Evolutionary conservation across 345 rosid genomes (phyloP).

Genomic region (Populus pruinosa): DNA sequence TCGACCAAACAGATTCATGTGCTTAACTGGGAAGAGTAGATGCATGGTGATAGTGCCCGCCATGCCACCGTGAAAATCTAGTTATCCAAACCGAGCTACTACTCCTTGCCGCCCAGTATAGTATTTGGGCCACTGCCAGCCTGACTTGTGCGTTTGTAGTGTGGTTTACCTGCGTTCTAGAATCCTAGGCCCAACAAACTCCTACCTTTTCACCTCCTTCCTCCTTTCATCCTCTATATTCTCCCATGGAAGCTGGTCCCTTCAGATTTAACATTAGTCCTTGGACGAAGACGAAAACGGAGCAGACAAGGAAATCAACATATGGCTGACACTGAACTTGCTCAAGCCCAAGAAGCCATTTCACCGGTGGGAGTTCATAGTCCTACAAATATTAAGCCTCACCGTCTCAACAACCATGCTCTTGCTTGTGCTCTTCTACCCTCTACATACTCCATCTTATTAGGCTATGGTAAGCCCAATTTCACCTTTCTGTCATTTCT

Average conservation of each 20-base stretch:
- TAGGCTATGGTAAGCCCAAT: slow-evolving; percentile 23
- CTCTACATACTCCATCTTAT: slow-evolving; percentile 21
- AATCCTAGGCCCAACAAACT: not conserved
- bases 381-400: not conserved
- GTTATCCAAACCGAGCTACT: too few relatives aligned
- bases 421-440: slow-evolving; percentile 24
- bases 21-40: too few relatives aligned
- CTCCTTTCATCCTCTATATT: not conserved
- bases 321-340: not conserved
- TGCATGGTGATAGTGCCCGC: too few relatives aligned
- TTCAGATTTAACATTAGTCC: not conserved
- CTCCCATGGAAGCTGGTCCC: not conserved
- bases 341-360: not conserved
- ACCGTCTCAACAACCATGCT: slow-evolving; percentile 10
- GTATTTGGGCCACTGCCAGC: not conserved
- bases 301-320: not conserved
- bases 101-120: too few relatives aligned
- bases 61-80: too few relatives aligned
- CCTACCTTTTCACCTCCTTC: not conserved
- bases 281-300: not conserved
- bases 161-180: not conserved
- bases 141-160: not conserved
- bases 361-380: too few relatives aligned
- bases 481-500: not conserved
- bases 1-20: too few relatives aligned